A percentile compares a stretch with the other conserved stretches of the same genome.
These are phyloP conservation scores for Mucor piriformis DNA, from an alignment of 371 early-diverging fungal species.

Conservation along the genomic window DNA sequence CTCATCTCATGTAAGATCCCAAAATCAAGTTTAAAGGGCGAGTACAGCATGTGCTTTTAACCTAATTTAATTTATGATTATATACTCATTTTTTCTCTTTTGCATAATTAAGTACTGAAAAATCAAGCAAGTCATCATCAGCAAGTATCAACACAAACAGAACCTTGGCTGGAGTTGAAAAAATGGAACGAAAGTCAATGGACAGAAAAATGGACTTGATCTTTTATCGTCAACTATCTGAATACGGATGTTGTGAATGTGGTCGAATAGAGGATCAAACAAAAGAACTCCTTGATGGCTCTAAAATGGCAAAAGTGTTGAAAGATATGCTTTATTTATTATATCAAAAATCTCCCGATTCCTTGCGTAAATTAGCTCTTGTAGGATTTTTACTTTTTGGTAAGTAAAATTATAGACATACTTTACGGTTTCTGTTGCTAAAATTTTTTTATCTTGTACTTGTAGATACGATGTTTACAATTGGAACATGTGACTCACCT, in stretches of 20 bases:
- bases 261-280: conserved; percentile 18
- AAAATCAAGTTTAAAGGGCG: conserved; percentile 22
- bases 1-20: no score
- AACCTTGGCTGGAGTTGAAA: conserved; percentile 15
- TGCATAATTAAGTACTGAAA: conserved; percentile 22
- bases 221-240: conserved; percentile 15
- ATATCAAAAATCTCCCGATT: conserved; percentile 13
- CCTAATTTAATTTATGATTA: conserved; percentile 22
- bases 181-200: conserved; percentile 15
- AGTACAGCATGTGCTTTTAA: conserved; percentile 14
- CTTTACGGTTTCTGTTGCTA: conserved; percentile 24
- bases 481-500: conserved; percentile 15
- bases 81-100: conserved; percentile 23
- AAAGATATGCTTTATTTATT: conserved; percentile 19
- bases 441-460: conserved; percentile 20
- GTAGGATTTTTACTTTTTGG: conserved; percentile 21
- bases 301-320: conserved; percentile 23
- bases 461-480: conserved; percentile 25
- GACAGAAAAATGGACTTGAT: conserved; percentile 16
- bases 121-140: conserved; percentile 20
- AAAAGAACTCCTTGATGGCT: conserved; percentile 19
- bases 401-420: conserved; percentile 17
- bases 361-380: conserved; percentile 18
- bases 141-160: conserved; percentile 17
- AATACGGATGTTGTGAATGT: conserved; percentile 23